These are phyloP conservation scores for Austroboletus novae-zelandiae DNA, from an alignment of 1,284 basidiomycete genomes.

Conservation along the genomic window DNA sequence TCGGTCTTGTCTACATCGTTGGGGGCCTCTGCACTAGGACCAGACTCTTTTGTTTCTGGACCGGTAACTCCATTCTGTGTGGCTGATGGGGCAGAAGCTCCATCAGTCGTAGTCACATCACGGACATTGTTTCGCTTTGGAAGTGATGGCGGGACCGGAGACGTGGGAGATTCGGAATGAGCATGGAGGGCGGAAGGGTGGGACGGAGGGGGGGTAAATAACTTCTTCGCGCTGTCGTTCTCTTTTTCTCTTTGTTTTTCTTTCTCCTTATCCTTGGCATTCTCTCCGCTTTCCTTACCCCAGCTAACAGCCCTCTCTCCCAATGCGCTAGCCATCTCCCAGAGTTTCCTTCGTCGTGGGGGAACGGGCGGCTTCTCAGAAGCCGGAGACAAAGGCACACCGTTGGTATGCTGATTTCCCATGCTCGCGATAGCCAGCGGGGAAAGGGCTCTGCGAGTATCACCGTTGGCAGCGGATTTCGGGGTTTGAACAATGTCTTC, in stretches of 20 bases:
- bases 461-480: conserved; percentile 17
- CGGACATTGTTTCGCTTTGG: conserved; percentile 23
- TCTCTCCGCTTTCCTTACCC: conserved; percentile 26
- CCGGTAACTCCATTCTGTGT: not conserved
- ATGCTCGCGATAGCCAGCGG: not conserved
- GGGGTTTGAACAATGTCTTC: conserved; percentile 58
- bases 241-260: conserved; percentile 32
- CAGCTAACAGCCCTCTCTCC: conserved; percentile 51
- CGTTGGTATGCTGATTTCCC: conserved; percentile 6
- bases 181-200: conserved; percentile 35
- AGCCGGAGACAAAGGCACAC: not conserved
- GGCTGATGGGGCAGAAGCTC: not conserved
- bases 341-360: conserved; percentile 50
- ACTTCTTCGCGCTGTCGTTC: conserved; percentile 17
- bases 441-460: conserved; percentile 2
- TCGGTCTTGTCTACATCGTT: conserved; percentile 9
- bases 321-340: conserved; percentile 57
- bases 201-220: conserved; percentile 38
- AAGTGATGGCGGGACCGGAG: conserved; percentile 25
- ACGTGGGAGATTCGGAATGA: conserved; percentile 16
- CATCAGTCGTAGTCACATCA: not conserved
- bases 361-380: conserved; percentile 47
- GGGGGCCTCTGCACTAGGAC: not conserved
- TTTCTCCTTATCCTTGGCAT: conserved; percentile 30
- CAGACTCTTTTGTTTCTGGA: conserved; percentile 2